Evolutionary conservation across 2,329 filamentous ascomycete genomes (phyloP).

Genomic region (Scedosporium dehoogii): DNA sequence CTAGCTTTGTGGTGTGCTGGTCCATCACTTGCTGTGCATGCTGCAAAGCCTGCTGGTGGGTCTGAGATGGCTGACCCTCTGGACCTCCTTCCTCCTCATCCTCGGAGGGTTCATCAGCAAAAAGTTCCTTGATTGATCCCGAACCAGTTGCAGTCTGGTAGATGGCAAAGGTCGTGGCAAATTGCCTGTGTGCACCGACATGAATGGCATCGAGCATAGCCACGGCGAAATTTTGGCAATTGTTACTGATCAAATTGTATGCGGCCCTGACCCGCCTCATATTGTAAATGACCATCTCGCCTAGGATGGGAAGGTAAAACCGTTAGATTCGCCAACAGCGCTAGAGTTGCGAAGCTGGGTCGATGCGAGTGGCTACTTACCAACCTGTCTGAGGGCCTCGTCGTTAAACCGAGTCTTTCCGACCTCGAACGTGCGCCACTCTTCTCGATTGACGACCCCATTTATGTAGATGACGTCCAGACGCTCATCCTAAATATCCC

Average conservation of each 20-base stretch:
- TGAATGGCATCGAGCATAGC: slow-evolving; percentile 44
- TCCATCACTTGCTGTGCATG: background rate
- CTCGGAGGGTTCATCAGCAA: slow-evolving; percentile 23
- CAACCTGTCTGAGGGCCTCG: slow-evolving; percentile 37
- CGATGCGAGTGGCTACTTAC: slow-evolving; percentile 19
- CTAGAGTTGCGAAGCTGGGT: background rate
- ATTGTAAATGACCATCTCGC: slow-evolving; percentile 41
- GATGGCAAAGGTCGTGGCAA: slow-evolving; percentile 42
- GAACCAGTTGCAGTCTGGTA: slow-evolving; percentile 39
- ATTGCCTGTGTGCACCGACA: slow-evolving; percentile 36
- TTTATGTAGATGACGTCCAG: slow-evolving; percentile 49
- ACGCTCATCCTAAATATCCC: slow-evolving; percentile 34
- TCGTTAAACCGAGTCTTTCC: slow-evolving; percentile 45
- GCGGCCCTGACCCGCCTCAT: slow-evolving; percentile 37
- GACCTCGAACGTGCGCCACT: slow-evolving; percentile 41
- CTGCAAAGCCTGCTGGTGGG: background rate
- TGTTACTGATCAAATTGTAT: slow-evolving; percentile 51
- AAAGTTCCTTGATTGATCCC: slow-evolving; percentile 42
- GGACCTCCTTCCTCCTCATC: slow-evolving; percentile 19
- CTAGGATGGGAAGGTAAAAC: slow-evolving; percentile 18
- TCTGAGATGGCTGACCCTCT: slow-evolving; percentile 10
- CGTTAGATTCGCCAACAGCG: background rate
- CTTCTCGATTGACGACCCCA: slow-evolving; percentile 29
- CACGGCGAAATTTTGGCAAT: slow-evolving; percentile 48
- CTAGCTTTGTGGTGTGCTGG: slow-evolving; percentile 3